Conservation (phyloP, 2,329 filamentous ascomycete species). For the Aspergillus caelatus region DNA sequence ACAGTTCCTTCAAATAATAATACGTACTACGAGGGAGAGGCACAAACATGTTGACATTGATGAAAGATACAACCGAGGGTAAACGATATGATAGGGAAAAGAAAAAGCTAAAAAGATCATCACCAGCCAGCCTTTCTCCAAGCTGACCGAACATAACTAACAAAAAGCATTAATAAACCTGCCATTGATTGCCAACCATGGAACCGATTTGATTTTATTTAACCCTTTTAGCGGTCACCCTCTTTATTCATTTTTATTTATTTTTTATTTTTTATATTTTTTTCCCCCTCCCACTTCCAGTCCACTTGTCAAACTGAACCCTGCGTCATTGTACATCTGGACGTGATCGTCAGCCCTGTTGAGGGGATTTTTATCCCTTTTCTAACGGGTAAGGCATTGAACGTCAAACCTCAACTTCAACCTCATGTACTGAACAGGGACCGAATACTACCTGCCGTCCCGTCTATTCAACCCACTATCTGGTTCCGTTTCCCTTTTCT, state of each 20-base stretch:
- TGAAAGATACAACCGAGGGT: not conserved
- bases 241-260: conserved; percentile 4
- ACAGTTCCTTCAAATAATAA: not conserved
- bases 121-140: not conserved
- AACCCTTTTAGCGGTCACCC: not conserved
- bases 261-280: not conserved
- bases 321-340: not conserved
- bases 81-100: too few species aligned
- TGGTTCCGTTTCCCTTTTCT: not conserved
- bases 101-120: not conserved
- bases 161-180: not conserved
- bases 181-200: not conserved
- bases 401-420: not conserved
- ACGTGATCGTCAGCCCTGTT: not conserved
- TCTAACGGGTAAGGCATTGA: not conserved
- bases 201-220: not conserved
- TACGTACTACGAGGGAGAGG: too few species aligned
- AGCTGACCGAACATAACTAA: not conserved
- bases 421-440: not conserved
- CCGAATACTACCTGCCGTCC: not conserved
- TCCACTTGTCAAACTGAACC: not conserved
- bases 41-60: not conserved
- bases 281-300: not conserved
- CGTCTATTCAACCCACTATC: not conserved
- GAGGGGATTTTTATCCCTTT: not conserved